Conservation (phyloP, 192 early-diverging fungal genomes). For the Podila verticillata region DNA sequence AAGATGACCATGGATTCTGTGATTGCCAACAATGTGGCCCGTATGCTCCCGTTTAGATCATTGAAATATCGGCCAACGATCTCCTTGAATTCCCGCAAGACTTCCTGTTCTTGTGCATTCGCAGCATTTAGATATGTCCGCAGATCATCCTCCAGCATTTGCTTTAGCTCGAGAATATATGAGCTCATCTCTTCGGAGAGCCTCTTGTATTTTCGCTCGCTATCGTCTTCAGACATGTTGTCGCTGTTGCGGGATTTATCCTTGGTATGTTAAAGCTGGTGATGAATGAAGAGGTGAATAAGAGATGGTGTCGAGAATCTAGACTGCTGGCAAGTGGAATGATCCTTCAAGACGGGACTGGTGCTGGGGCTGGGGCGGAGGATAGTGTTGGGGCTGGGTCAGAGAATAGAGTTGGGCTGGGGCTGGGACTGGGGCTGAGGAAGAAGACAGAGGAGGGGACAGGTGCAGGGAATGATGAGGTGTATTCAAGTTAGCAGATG, state of each 20-base stretch:
- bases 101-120: conserved; percentile 5
- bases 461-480: no score
- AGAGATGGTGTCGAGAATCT: no score
- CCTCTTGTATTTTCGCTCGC: background rate
- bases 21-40: conserved; percentile 5
- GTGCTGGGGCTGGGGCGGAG: no score
- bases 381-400: no score
- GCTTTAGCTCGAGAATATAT: background rate
- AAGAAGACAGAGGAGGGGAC: no score
- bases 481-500: no score
- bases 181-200: conserved; percentile 5
- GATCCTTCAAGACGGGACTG: no score
- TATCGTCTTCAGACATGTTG: conserved; percentile 5
- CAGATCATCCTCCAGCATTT: conserved; percentile 9
- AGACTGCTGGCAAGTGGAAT: no score
- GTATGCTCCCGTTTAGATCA: conserved; percentile 6
- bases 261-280: no score
- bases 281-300: conserved; percentile 4
- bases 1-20: conserved; percentile 18
- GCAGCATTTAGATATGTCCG: conserved; percentile 4
- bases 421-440: no score
- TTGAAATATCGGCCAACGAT: conserved; percentile 13
- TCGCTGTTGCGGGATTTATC: conserved; percentile 3
- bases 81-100: conserved; percentile 7
- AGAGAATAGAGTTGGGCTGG: no score